Conservation (phyloP, 352 stramenopile species). For the Phytopythium vexans region DNA sequence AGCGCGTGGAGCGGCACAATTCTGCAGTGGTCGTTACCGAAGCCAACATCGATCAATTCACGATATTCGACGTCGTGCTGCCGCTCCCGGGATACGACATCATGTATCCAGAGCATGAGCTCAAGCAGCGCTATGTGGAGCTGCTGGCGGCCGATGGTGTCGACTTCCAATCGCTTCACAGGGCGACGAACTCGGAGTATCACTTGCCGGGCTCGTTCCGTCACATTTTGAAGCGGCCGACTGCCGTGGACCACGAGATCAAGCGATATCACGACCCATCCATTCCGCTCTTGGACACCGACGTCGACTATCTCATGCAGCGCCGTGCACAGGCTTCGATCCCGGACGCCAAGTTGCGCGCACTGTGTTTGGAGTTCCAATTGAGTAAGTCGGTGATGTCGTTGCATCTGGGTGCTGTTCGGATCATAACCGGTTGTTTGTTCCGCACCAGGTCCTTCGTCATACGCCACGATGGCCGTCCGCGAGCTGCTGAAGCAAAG, state of each 20-base stretch:
- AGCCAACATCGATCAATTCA: constrained; percentile 89
- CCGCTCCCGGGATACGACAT: constrained; percentile 93
- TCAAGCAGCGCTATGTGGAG: constrained; percentile 68
- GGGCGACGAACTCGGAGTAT: constrained; percentile 87
- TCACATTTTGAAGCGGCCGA: constrained; percentile 88
- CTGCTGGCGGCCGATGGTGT: constrained; percentile 58
- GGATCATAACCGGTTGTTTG: background rate
- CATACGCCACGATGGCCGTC: constrained; percentile 96
- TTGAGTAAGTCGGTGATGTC: constrained; percentile 32
- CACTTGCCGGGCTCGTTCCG: constrained; percentile 92
- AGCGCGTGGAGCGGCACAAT: constrained; percentile 18
- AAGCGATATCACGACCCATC: constrained; percentile 92
- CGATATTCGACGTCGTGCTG: constrained; percentile 95
- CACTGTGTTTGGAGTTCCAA: constrained; percentile 81
- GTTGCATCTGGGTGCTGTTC: background rate
- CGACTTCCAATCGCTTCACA: constrained; percentile 61
- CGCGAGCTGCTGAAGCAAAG: constrained; percentile 95
- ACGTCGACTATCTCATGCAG: constrained; percentile 78
- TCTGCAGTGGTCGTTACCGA: constrained; percentile 63
- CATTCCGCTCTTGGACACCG: constrained; percentile 92
- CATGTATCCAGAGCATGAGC: constrained; percentile 78
- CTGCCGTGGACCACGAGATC: constrained; percentile 88
- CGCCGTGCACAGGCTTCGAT: constrained; percentile 44
- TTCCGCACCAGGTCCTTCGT: constrained; percentile 56
- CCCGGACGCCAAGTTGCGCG: constrained; percentile 50